phyloP scores from a whole-genome alignment of 208 protist genomes.

The Wallacemonas sp. region DNA sequence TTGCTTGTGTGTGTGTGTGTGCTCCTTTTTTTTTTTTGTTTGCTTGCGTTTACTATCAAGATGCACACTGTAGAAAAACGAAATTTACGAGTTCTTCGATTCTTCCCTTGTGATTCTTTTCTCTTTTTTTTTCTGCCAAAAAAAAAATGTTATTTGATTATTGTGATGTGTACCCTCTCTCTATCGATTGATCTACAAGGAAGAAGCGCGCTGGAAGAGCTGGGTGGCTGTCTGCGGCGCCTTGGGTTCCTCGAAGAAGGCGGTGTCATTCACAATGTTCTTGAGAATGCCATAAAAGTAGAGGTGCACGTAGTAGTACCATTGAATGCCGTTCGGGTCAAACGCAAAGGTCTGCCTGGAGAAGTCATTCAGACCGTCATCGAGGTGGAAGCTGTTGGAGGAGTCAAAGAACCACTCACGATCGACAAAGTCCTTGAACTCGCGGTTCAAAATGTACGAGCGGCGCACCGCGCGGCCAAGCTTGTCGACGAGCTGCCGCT shows the following conservation, averaged over 20 bases:
- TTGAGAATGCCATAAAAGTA: constrained; percentile 78
- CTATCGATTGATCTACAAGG: constrained; percentile 24
- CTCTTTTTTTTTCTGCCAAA: not conserved
- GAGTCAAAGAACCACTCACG: constrained; percentile 61
- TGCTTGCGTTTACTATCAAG: too few relatives aligned
- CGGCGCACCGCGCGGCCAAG: constrained; percentile 59
- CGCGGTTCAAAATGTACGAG: constrained; percentile 46
- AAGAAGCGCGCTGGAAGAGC: constrained; percentile 55
- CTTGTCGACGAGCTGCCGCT: constrained; percentile 40
- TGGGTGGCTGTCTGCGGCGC: constrained; percentile 36
- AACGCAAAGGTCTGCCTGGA: constrained; percentile 43
- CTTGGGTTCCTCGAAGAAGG: constrained; percentile 31
- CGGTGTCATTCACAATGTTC: constrained; percentile 63
- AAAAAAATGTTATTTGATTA: too few relatives aligned
- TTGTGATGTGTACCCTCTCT: too few relatives aligned
- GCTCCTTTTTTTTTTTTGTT: constrained; percentile 6
- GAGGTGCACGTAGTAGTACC: constrained; percentile 64
- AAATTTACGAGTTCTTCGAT: too few relatives aligned
- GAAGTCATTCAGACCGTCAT: constrained; percentile 49
- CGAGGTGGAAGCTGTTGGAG: constrained; percentile 41
- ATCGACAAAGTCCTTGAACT: constrained; percentile 70
- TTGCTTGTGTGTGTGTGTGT: constrained; percentile 5
- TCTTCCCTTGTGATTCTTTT: too few relatives aligned
- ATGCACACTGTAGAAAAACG: too few relatives aligned
- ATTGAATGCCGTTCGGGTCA: constrained; percentile 72